phyloP scores from a whole-genome alignment of 2,329 filamentous ascomycete species.

The Ophiostoma populinum region DNA sequence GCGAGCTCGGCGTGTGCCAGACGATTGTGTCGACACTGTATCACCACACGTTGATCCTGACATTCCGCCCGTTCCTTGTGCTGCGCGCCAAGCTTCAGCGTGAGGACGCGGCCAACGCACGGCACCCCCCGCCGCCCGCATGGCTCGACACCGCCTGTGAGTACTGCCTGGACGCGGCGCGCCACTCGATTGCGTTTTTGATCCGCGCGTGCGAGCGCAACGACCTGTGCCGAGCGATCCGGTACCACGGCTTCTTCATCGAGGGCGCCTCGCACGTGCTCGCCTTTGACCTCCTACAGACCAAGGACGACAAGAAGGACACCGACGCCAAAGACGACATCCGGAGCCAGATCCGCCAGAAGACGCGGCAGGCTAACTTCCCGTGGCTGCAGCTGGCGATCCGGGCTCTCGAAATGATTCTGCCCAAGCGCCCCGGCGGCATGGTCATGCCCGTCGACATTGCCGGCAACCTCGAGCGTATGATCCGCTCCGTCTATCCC shows the following conservation, averaged over 20 bases:
- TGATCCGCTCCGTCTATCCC: slow-evolving; percentile 10
- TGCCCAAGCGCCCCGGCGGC: not conserved
- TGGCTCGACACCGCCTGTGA: slow-evolving; percentile 10
- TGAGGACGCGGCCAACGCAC: slow-evolving; percentile 2
- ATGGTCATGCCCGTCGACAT: slow-evolving; percentile 4
- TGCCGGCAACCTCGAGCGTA: slow-evolving; percentile 8
- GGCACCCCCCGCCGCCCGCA: slow-evolving; percentile 7
- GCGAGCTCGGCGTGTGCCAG: slow-evolving; percentile 10
- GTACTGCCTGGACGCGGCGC: slow-evolving; percentile 9
- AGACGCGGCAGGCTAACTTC: slow-evolving; percentile 5
- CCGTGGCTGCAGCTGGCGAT: slow-evolving; percentile 9
- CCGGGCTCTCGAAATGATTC: slow-evolving; percentile 6
- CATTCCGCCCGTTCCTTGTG: slow-evolving; percentile 11
- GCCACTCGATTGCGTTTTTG: slow-evolving; percentile 9
- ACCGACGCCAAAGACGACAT: not conserved
- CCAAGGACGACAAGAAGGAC: slow-evolving; percentile 2
- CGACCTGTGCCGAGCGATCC: slow-evolving; percentile 8
- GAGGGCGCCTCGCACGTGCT: slow-evolving; percentile 10
- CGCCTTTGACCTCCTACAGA: slow-evolving; percentile 8
- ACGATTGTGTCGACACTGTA: slow-evolving; percentile 11
- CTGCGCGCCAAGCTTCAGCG: slow-evolving; percentile 10
- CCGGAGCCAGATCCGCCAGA: too few relatives aligned
- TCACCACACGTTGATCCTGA: slow-evolving; percentile 10
- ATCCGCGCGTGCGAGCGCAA: slow-evolving; percentile 7
- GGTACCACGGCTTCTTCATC: slow-evolving; percentile 11